Percentiles rank a stretch among this genome's conserved stretches.
Evolutionary conservation across 306 rosid species (phyloP).

Genomic region (Fragaria ananassa): DNA sequence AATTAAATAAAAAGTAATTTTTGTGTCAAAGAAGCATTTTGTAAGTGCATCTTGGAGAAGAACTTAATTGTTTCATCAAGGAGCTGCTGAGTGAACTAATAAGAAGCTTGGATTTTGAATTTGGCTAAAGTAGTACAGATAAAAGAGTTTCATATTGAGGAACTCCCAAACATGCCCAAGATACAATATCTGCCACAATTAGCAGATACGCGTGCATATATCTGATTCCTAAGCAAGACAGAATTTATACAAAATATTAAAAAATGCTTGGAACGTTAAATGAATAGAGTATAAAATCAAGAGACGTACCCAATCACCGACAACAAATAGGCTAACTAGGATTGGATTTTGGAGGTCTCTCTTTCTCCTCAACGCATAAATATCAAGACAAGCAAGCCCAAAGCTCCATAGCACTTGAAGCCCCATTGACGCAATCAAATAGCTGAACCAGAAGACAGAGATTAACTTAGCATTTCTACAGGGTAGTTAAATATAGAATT

Average conservation of each 20-base stretch:
- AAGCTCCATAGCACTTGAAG: conserved; percentile 98
- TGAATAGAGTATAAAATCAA: conserved; percentile 13
- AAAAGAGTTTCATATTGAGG: background rate
- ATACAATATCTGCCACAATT: background rate
- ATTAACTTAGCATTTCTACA: conserved; percentile 16
- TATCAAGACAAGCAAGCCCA: conserved; percentile 95
- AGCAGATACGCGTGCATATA: background rate
- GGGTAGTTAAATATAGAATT: background rate
- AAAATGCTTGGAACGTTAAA: background rate
- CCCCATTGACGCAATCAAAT: conserved; percentile 96
- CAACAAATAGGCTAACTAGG: conserved; percentile 89
- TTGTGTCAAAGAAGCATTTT: background rate
- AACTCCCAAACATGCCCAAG: background rate
- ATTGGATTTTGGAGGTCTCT: conserved; percentile 84
- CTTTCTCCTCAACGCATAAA: conserved; percentile 78
- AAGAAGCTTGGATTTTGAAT: background rate
- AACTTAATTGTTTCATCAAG: background rate
- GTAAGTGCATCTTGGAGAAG: background rate
- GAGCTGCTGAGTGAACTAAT: background rate
- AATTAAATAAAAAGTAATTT: background rate
- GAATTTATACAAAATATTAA: background rate
- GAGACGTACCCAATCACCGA: conserved; percentile 90
- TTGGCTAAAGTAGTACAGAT: too few relatives aligned
- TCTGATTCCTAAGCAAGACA: conserved; percentile 1
- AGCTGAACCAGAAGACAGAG: conserved; percentile 47